A percentile compares a stretch with the other conserved stretches of the same genome.
Conservation (phyloP, 805 yeast species). For the Hanseniaspora thailandica region DNA sequence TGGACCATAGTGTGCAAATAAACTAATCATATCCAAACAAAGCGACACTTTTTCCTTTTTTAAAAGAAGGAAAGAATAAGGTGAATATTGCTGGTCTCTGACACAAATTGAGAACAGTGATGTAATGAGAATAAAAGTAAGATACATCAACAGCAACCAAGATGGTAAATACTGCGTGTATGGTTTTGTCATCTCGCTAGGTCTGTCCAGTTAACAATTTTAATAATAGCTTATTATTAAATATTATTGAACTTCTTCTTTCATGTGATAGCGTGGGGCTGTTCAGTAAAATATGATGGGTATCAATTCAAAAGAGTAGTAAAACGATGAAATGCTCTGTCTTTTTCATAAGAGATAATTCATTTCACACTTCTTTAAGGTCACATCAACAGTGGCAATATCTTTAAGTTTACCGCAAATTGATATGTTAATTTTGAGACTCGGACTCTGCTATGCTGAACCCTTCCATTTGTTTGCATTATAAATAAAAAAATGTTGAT, state of each 20-base stretch:
- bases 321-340: background rate
- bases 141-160: background rate
- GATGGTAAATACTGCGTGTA: slow-evolving; percentile 15
- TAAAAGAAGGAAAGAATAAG: background rate
- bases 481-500: background rate
- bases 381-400: background rate
- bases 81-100: background rate
- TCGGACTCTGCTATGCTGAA: slow-evolving; percentile 16
- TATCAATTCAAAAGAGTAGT: background rate
- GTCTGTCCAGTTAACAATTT: slow-evolving; percentile 11
- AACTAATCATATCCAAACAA: background rate
- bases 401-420: background rate
- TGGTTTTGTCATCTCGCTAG: slow-evolving; percentile 15
- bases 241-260: background rate
- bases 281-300: background rate
- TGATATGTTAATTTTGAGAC: slow-evolving; percentile 7
- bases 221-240: background rate
- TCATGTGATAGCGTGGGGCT: background rate
- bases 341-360: background rate
- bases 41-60: background rate
- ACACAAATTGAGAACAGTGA: background rate
- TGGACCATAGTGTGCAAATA: slow-evolving; percentile 4
- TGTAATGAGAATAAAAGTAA: background rate
- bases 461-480: slow-evolving; percentile 6
- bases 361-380: background rate